Evolutionary conservation across 768 basidiomycete species (phyloP).

Genomic region (Arthromyces matolae): DNA sequence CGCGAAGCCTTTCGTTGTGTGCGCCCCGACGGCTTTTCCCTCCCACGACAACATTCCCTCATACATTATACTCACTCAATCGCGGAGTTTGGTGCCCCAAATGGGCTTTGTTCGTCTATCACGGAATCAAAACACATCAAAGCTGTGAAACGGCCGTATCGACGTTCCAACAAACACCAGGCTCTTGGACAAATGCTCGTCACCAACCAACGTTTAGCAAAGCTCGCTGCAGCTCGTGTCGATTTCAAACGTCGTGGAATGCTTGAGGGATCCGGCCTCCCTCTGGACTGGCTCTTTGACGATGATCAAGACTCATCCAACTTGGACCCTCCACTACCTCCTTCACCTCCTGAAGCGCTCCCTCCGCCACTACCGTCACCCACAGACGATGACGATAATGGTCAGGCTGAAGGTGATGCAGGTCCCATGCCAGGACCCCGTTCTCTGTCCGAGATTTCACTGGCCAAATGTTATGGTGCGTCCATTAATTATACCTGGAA

Average conservation of each 20-base stretch:
- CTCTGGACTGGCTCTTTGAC: not conserved
- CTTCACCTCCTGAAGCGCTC: not conserved
- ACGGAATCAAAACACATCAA: too few relatives aligned
- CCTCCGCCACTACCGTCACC: not conserved
- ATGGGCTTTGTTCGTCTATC: too few relatives aligned
- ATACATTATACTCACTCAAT: too few relatives aligned
- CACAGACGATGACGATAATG: not conserved
- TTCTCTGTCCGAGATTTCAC: not conserved
- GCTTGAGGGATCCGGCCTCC: not conserved
- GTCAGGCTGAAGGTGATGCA: not conserved
- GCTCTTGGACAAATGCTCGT: slow-evolving; percentile 17
- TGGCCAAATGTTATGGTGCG: not conserved
- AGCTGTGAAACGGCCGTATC: slow-evolving; percentile 20
- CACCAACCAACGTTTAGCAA: slow-evolving; percentile 15
- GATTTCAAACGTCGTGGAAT: too few relatives aligned
- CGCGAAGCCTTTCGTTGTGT: too few relatives aligned
- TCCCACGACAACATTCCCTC: too few relatives aligned
- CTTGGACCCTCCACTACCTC: not conserved
- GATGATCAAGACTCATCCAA: not conserved
- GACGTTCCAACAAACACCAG: slow-evolving; percentile 14
- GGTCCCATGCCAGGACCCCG: not conserved
- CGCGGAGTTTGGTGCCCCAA: too few relatives aligned
- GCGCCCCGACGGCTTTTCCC: too few relatives aligned
- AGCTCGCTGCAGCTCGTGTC: slow-evolving; percentile 8
- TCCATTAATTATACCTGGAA: too few relatives aligned